Conservation (phyloP, 805 yeast genomes). For the Tetrapisispora namnaoensis region DNA sequence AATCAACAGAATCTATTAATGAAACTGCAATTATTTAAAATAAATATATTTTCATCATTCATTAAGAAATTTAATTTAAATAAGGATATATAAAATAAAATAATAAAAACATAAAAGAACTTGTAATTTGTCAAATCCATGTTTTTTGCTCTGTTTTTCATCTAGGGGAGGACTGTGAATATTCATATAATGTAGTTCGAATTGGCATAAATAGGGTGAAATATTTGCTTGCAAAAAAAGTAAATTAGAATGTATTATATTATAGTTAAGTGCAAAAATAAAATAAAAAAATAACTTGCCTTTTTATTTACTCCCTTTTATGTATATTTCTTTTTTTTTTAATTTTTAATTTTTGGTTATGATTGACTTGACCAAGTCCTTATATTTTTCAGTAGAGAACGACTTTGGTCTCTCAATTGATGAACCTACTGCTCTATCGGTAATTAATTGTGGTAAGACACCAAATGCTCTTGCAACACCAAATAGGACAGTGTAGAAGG, state of each 20-base stretch:
- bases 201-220: too few relatives aligned
- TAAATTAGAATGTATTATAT: neutral
- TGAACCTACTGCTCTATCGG: conserved; percentile 72
- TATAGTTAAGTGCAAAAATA: neutral
- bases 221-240: too few relatives aligned
- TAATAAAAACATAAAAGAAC: neutral
- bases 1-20: too few relatives aligned
- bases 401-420: conserved; percentile 88
- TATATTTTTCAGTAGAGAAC: conserved; percentile 88
- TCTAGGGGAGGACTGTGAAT: neutral
- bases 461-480: conserved; percentile 85
- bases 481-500: conserved; percentile 77
- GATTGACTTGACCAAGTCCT: conserved; percentile 56
- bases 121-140: neutral
- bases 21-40: neutral
- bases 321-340: neutral
- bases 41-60: conserved; percentile 1
- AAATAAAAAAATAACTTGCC: neutral
- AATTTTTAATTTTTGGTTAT: conserved; percentile 1
- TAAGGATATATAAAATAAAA: conserved; percentile 2
- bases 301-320: neutral
- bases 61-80: neutral
- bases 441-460: conserved; percentile 75
- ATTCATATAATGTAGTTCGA: too few relatives aligned
- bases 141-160: neutral